Base-by-base conservation (phyloP, 2,329 filamentous ascomycete species). In the Cytospora piceicola region DNA sequence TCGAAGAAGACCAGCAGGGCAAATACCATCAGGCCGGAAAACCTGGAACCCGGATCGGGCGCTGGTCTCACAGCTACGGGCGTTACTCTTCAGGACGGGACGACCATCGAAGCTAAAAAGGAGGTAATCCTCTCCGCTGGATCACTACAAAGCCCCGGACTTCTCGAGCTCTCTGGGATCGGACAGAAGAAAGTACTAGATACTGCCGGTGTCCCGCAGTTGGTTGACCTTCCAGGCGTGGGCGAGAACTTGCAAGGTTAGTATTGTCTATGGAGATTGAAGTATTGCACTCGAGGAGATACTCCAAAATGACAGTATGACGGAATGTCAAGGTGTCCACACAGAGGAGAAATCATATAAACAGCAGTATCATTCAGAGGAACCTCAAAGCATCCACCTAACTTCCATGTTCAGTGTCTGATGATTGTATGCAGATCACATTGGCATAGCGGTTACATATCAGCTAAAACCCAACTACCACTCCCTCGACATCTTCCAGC, bases 231-330 rank as follows among this genome's bases (percentile, higher is more conserved):
- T 20, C 77, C 79, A 2, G 79, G 79, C 3, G 82, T 85, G 3
- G 82, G 82, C 9, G 75, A 80, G 61, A 81, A 83, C 63, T 79
- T 83, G 57, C 81, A 83, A 69, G 82, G 83, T 68, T 80, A 83
- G 69, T 76, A 34, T 2, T 34, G n/a, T 9, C 22, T 27, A 32
- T 29, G 1, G 6, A 17, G 11, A 15, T 20, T 14, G 0, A 15
- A 15, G 24, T 20, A 7, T 27, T 3, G 14, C 27, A 3, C 27
- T 9, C 5, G 3, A 15, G 1, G 11, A 12, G 9, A 12, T 30
- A 5, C 4, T 4, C 34, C 8, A 22, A 20, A 36, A 15, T 9
- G 7, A 11, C 12, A 17, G 8, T 22, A 34, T 17, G 20, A 15
- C 20, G 14, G 9, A 3, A 4, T 5, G 5, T 12, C 22, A 17